phyloP scores from a whole-genome alignment of 2,329 filamentous ascomycete species.

The Alternaria sp. region DNA sequence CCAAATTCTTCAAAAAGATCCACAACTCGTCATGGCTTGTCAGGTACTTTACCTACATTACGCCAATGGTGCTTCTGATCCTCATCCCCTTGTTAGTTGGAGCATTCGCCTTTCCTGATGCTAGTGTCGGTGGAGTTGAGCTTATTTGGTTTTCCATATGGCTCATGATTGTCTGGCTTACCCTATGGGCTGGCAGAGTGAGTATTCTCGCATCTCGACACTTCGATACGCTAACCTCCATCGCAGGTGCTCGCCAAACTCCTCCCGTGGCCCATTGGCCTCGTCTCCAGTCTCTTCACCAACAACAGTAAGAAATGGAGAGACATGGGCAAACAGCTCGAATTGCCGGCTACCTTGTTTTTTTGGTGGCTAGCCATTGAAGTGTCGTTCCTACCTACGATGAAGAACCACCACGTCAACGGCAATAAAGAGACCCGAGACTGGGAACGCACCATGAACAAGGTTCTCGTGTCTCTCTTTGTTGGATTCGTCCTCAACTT shows the following conservation, averaged over 20 bases:
- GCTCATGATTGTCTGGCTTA: conserved; percentile 92
- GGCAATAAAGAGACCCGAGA: conserved; percentile 61
- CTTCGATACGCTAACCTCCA: conserved; percentile 15
- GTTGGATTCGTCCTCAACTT: conserved; percentile 82
- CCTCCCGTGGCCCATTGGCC: conserved; percentile 67
- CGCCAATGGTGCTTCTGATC: conserved; percentile 69
- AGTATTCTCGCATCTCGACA: conserved; percentile 24
- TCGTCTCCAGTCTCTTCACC: conserved; percentile 77
- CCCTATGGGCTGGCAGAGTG: conserved; percentile 78
- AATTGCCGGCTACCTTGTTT: conserved; percentile 85
- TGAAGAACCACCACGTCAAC: conserved; percentile 70
- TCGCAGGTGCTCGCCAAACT: conserved; percentile 67
- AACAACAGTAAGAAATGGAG: conserved; percentile 93
- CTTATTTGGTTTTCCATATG: conserved; percentile 94
- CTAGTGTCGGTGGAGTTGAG: conserved; percentile 76
- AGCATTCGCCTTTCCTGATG: conserved; percentile 64
- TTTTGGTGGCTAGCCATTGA: conserved; percentile 91
- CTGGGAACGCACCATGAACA: conserved; percentile 84
- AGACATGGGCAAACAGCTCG: conserved; percentile 84
- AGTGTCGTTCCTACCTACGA: conserved; percentile 83
- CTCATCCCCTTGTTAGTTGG: conserved; percentile 74
- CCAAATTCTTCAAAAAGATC: conserved; percentile 70
- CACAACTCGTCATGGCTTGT: conserved; percentile 72
- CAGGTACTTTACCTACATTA: conserved; percentile 76
- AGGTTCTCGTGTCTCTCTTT: conserved; percentile 85